Evolutionary conservation across 1,284 basidiomycete species (phyloP), one percentile per base, ranked within the genome.

Genomic region (Austroboletus niveus): DNA sequence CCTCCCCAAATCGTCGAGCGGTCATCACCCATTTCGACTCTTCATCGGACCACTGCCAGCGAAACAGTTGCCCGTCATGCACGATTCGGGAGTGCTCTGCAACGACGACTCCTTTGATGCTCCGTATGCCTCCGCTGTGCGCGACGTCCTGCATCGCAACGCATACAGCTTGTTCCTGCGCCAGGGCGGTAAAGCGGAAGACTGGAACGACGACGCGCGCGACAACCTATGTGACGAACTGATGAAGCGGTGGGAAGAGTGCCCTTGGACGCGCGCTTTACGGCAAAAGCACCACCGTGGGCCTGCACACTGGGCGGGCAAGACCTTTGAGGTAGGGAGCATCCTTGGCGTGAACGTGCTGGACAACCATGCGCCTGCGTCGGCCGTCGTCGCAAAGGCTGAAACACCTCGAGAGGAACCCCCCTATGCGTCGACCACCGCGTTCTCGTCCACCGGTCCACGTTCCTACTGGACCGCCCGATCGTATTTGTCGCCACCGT

Each of bases 241-340:
- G 72, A 66, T 78, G 49, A 68, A 69, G 45, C 72, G 74, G n/a
- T 89, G 87, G 85, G 73, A 72, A 56, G 75, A 82, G 44, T 86
- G 79, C 51, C 81, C 84, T 50, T 89, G 87, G 86, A 79, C 76
- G 6, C 65, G 65, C 31, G 68, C 78, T n/a, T 73, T 78, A 65
- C 69, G 61, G 31, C 69, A 64, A 20, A 69, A 72, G 6, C 36
- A 39, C 67, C 46, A 50, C 12, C 46, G 65, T 71, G 27, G 59
- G 59, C 20, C 57, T 65, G 34, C 69, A 35, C 72, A 71, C 40
- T 91, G 89, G 89, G 75, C 88, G 24, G 87, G 89, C 29, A 75
- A 73, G 15, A 87, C 81, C 51, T 92, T 92, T 59, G 85, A 89
- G 60, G 74, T 92, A 39, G 89, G 89, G 3, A 76, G 78, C 17